Conservation (phyloP, 768 basidiomycete species). For the Suillus occidentalis region DNA sequence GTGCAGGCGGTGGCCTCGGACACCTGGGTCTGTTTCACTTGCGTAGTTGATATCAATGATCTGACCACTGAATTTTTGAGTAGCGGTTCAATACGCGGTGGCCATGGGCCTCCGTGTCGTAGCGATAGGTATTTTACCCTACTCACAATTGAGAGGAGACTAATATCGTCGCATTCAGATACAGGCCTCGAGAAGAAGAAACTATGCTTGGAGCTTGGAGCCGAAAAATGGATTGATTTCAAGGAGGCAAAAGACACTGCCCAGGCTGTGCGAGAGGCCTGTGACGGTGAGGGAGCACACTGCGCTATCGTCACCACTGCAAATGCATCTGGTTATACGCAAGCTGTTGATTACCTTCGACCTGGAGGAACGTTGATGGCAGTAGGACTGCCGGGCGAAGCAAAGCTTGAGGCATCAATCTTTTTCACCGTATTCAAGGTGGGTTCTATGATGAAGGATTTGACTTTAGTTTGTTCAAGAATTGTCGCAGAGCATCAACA, state of each 20-base stretch:
- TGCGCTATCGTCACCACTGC: constrained; percentile 64
- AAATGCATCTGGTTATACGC: constrained; percentile 38
- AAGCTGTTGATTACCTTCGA: constrained; percentile 76
- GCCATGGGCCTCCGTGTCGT: constrained; percentile 78
- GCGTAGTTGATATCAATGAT: no score
- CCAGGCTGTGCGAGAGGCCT: constrained; percentile 58
- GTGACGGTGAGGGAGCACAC: constrained; percentile 73
- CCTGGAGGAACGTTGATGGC: constrained; percentile 72
- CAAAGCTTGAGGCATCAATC: constrained; percentile 58
- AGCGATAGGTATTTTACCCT: constrained; percentile 51
- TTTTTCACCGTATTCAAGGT: constrained; percentile 73
- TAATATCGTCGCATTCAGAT: constrained; percentile 39
- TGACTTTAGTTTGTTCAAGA: constrained; percentile 6
- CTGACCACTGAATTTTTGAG: background rate
- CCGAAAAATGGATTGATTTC: constrained; percentile 82
- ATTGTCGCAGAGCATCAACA: constrained; percentile 23
- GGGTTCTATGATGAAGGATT: constrained; percentile 27
- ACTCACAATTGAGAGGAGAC: background rate
- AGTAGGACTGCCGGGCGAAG: constrained; percentile 71
- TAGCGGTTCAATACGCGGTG: constrained; percentile 77
- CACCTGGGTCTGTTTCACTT: constrained; percentile 55
- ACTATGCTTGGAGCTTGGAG: constrained; percentile 61
- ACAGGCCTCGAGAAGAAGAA: constrained; percentile 72
- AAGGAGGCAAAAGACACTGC: constrained; percentile 64
- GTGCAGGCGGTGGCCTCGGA: constrained; percentile 81